phyloP scores from a whole-genome alignment of 805 yeast species.

The Sporopachydermia quercuum region DNA sequence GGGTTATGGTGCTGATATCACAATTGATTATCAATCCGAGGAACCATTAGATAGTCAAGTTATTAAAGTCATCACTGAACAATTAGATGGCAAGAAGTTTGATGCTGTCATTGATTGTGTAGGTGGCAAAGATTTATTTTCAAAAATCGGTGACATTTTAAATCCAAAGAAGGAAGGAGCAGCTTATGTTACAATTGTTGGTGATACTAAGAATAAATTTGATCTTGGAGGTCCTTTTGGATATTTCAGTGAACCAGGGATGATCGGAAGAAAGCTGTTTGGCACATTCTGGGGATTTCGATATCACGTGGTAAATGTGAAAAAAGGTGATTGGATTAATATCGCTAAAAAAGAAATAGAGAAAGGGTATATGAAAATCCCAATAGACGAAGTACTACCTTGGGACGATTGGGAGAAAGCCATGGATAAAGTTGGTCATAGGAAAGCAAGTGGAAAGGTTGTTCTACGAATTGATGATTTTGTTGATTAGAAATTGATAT shows the following conservation, averaged over 20 bases:
- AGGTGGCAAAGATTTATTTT: constrained; percentile 39
- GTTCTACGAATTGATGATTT: constrained; percentile 25
- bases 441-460: constrained; percentile 52
- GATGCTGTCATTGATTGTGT: constrained; percentile 52
- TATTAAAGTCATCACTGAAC: constrained; percentile 14
- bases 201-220: constrained; percentile 33
- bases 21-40: constrained; percentile 40
- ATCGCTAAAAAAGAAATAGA: constrained; percentile 30
- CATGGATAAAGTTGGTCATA: constrained; percentile 27
- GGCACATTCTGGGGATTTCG: constrained; percentile 17
- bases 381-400: constrained; percentile 38
- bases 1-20: constrained; percentile 40
- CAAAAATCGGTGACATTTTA: constrained; percentile 26
- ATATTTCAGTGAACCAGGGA: constrained; percentile 9
- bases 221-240: constrained; percentile 15
- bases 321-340: constrained; percentile 23
- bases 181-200: constrained; percentile 38
- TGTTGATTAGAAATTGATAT: too few relatives aligned
- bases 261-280: constrained; percentile 13
- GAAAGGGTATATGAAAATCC: constrained; percentile 27
- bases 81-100: constrained; percentile 28
- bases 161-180: constrained; percentile 32
- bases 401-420: constrained; percentile 39
- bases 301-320: constrained; percentile 13
- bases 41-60: constrained; percentile 23